Base-by-base conservation (phyloP, 2,329 filamentous ascomycete species). In the Aspergillus carbonarius region DNA sequence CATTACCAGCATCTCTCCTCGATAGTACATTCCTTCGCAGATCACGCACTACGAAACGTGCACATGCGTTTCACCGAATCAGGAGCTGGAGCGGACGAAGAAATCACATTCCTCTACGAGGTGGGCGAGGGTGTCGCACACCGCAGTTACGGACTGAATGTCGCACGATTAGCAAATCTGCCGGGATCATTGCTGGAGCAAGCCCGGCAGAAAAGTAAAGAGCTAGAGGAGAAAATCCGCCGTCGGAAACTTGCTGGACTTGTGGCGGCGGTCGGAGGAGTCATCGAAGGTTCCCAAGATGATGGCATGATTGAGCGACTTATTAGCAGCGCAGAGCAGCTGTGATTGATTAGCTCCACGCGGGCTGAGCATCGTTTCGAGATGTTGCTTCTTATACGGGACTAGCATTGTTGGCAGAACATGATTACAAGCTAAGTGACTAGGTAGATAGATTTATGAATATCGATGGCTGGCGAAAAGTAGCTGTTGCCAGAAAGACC, bases 71-170 rank as follows among this genome's bases (percentile, higher is more conserved):
- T 99, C 75, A 86, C 84, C 3, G 83, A 86, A 69, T 75, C 74
- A 0, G 73, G 70, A 1, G 74, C 79, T 1, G 79, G 77, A 4
- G 84, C 80, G 0, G 86, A 90, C 34, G 86, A 92, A 63, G 88
- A 96, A 47, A 89, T 99, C 44, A 97, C 95, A 0, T 99, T 99
- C 70, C 75, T 99, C 50, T 99, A 99, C 72, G 92, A 97, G 72
- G 89, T 97, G 1, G 89, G 86, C 1, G 91, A 95, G 63, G 95
- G 95, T 10, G 91, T 96, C 10, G 93, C 95, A 8, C 93, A 98
- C 80, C 85, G 95, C 5, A 96, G 91, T 17, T 99, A 99, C 73
- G 95, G 96, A 1, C 67, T 99, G 58, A 98, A 98, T 73, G 95
- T 98, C 20, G 95, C 95, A 13, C 82, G 91, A 47, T 77, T 99